Conservation (phyloP, 1,139 yeast species). For the Yamadazyma conglobata region DNA sequence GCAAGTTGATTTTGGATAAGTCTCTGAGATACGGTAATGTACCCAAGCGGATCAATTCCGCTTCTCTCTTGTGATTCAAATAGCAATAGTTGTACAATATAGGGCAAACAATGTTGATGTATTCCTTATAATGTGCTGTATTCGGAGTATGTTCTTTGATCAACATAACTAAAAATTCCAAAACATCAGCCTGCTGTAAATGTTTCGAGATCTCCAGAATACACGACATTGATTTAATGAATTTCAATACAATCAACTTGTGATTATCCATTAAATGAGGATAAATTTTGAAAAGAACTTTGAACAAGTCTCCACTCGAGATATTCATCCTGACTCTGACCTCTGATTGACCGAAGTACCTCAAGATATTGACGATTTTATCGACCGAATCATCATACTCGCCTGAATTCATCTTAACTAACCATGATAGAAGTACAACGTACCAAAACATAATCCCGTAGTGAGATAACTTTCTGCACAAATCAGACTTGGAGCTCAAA, state of each 20-base stretch:
- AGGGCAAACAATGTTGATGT: constrained; percentile 41
- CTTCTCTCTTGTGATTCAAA: constrained; percentile 50
- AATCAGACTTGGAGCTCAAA: constrained; percentile 47
- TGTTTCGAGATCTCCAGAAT: constrained; percentile 32
- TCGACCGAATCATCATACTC: constrained; percentile 18
- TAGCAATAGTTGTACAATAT: constrained; percentile 56
- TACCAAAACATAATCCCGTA: constrained; percentile 51
- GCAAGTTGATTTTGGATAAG: constrained; percentile 43
- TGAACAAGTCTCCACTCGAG: constrained; percentile 44
- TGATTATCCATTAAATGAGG: constrained; percentile 27
- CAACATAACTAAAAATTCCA: constrained; percentile 35
- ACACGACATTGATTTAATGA: constrained; percentile 42
- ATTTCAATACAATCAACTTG: constrained; percentile 39
- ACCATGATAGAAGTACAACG: constrained; percentile 38
- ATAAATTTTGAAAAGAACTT: constrained; percentile 39
- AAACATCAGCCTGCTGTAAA: constrained; percentile 39
- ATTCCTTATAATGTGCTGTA: constrained; percentile 34
- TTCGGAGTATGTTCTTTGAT: constrained; percentile 29
- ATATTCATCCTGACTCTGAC: constrained; percentile 38
- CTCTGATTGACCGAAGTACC: constrained; percentile 43
- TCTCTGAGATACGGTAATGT: constrained; percentile 49
- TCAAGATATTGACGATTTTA: constrained; percentile 37
- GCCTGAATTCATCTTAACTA: constrained; percentile 16
- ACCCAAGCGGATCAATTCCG: constrained; percentile 52
- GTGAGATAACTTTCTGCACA: constrained; percentile 52